These are phyloP conservation scores for Dalbergia oliveri DNA, from an alignment of 306 rosid species.

Conservation along the genomic window DNA sequence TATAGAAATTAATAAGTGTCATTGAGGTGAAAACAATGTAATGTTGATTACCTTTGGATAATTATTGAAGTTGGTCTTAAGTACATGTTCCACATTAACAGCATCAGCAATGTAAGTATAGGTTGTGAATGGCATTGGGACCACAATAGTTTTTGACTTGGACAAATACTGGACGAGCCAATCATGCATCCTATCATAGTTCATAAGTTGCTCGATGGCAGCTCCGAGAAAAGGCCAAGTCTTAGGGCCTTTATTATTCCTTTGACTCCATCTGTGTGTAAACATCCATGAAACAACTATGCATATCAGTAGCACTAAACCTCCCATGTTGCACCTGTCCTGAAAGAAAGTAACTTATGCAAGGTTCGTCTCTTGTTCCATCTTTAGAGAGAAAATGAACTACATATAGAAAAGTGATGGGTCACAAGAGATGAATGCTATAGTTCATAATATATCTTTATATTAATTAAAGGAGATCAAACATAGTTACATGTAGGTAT, in stretches of 20 bases:
- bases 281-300: slow-evolving; percentile 66
- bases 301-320: slow-evolving; percentile 50
- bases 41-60: slow-evolving; percentile 73
- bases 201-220: slow-evolving; percentile 73
- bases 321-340: slow-evolving; percentile 52
- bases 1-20: not conserved
- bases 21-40: not conserved
- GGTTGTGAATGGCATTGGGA: slow-evolving; percentile 91
- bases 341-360: slow-evolving; percentile 25
- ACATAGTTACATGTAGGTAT: slow-evolving; percentile 50
- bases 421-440: slow-evolving; percentile 40
- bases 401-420: not conserved
- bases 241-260: slow-evolving; percentile 80
- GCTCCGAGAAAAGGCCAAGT: slow-evolving; percentile 95
- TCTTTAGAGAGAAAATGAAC: slow-evolving; percentile 37
- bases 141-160: slow-evolving; percentile 70
- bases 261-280: slow-evolving; percentile 75
- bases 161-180: slow-evolving; percentile 78
- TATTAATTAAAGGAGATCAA: slow-evolving; percentile 12
- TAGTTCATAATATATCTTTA: slow-evolving; percentile 44
- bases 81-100: slow-evolving; percentile 83
- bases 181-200: slow-evolving; percentile 90
- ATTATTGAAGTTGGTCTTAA: slow-evolving; percentile 87
- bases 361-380: slow-evolving; percentile 39
- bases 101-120: slow-evolving; percentile 95